Conservation (phyloP, 345 rosid species). For the Dovyalis caffra region DNA sequence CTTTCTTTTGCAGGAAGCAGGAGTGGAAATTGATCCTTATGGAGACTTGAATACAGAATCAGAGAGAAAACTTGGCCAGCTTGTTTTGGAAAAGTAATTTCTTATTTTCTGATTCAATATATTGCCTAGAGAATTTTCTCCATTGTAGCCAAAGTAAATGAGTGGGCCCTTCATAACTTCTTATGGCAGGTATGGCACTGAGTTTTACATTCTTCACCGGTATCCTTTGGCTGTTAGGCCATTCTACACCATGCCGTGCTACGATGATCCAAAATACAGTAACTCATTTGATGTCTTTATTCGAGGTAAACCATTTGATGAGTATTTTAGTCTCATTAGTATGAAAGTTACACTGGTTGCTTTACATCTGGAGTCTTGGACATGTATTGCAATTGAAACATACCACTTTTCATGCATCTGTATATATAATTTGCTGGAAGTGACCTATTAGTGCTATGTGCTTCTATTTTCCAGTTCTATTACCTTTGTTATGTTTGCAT, state of each 20-base stretch:
- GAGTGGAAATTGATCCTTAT: slow-evolving; percentile 79
- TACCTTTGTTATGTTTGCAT: too few species aligned
- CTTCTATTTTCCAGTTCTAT: too few species aligned
- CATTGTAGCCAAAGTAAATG: not conserved
- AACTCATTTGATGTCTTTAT: slow-evolving; percentile 95
- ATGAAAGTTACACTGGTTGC: not conserved
- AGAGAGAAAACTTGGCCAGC: slow-evolving; percentile 88
- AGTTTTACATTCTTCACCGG: slow-evolving; percentile 80
- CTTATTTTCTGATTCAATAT: not conserved
- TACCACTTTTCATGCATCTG: too few species aligned
- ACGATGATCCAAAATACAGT: slow-evolving; percentile 65
- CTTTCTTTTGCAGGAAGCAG: slow-evolving; percentile 60
- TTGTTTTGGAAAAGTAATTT: slow-evolving; percentile 74
- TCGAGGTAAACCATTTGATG: slow-evolving; percentile 48
- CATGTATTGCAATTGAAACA: not conserved
- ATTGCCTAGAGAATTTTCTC: not conserved
- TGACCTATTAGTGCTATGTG: too few species aligned
- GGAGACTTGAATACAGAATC: slow-evolving; percentile 86
- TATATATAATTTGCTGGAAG: too few species aligned
- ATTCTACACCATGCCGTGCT: slow-evolving; percentile 93
- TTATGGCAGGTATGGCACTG: slow-evolving; percentile 67
- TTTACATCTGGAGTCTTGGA: not conserved
- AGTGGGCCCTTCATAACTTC: slow-evolving; percentile 3
- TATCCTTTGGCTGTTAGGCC: slow-evolving; percentile 85
- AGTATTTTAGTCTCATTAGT: not conserved